These are phyloP conservation scores for Symbiodinium pilosum DNA, from an alignment of 73 alveolate genomes.

Conservation along the genomic window DNA sequence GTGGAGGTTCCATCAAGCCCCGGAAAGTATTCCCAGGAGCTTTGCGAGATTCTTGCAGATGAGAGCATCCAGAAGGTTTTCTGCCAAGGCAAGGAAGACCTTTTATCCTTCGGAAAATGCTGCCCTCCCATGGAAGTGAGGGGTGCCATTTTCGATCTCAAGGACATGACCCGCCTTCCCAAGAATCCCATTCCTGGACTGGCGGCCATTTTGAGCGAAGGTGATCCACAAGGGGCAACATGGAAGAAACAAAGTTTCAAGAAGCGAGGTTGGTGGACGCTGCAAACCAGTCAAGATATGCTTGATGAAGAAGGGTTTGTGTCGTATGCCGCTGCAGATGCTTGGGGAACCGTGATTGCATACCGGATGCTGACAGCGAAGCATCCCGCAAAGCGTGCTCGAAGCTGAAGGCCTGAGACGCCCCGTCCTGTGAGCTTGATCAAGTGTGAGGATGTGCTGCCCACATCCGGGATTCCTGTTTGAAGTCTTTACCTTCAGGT, in stretches of 20 bases:
- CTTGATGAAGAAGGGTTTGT: neutral
- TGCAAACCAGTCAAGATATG: neutral
- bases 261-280: neutral
- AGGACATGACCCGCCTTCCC: neutral
- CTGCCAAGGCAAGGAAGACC: neutral
- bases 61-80: neutral
- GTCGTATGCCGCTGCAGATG: conserved; percentile 3
- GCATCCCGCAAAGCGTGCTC: neutral
- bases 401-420: no score
- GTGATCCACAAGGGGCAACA: neutral
- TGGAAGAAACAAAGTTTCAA: neutral
- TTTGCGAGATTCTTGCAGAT: neutral
- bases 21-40: neutral
- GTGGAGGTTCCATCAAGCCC: neutral
- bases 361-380: neutral
- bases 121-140: neutral
- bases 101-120: neutral
- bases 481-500: no score
- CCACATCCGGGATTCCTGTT: no score
- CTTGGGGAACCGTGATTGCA: neutral
- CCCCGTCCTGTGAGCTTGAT: no score
- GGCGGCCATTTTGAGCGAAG: neutral
- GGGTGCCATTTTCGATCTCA: neutral
- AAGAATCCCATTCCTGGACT: neutral
- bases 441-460: no score